A percentile compares a stretch with the other conserved stretches of the same genome.
phyloP scores from a whole-genome alignment of 2,329 filamentous ascomycete genomes.

The Monosporascus sp. region DNA sequence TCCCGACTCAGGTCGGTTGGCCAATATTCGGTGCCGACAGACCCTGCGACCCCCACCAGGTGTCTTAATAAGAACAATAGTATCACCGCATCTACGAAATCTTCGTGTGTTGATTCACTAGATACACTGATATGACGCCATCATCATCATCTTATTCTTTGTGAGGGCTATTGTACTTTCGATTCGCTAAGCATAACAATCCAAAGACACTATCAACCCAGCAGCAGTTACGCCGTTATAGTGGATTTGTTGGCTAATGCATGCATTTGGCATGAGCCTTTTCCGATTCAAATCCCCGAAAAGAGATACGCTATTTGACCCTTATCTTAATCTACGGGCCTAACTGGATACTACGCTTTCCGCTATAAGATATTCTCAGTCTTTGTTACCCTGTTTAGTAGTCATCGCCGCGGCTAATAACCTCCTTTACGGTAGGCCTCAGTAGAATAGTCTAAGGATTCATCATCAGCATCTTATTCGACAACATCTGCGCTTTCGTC shows the following conservation, averaged over 20 bases:
- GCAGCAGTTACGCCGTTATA: too few relatives aligned
- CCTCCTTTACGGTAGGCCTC: constrained; percentile 77
- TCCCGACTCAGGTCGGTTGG: not conserved
- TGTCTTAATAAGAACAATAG: not conserved
- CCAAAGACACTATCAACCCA: too few relatives aligned
- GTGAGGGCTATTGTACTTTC: too few relatives aligned
- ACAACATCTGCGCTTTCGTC: constrained; percentile 8
- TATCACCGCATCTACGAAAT: too few relatives aligned
- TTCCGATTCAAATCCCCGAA: too few relatives aligned
- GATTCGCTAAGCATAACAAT: too few relatives aligned
- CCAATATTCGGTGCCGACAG: not conserved
- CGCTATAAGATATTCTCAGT: not conserved
- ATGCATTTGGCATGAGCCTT: too few relatives aligned
- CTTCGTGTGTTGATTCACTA: too few relatives aligned
- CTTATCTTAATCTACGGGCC: not conserved
- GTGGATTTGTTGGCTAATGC: too few relatives aligned
- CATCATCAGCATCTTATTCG: constrained; percentile 7
- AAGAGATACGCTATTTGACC: not conserved
- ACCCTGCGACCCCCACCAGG: not conserved
- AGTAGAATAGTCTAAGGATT: constrained; percentile 67
- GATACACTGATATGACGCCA: too few relatives aligned
- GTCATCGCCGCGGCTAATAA: constrained; percentile 81
- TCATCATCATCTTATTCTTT: too few relatives aligned
- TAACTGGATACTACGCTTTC: too few relatives aligned
- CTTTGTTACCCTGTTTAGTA: constrained; percentile 48